A percentile compares a stretch with the other conserved stretches of the same genome.
These are phyloP conservation scores for Leishmania aethiopica DNA, from an alignment of 208 protist species.

Conservation along the genomic window DNA sequence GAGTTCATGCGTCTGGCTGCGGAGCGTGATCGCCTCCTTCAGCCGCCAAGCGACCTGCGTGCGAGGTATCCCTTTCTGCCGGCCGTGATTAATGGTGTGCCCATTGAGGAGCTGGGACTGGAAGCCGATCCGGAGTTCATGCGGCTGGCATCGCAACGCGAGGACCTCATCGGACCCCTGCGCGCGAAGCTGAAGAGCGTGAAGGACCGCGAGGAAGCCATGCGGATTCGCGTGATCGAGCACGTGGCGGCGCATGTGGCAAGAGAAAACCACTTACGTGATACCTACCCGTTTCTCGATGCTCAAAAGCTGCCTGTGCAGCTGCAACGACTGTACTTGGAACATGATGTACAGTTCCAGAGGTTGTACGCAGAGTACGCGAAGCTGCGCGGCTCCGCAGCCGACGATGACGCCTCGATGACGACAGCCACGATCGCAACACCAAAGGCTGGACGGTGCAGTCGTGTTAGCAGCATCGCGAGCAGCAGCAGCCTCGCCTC, in stretches of 20 bases:
- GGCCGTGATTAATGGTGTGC: slow-evolving; percentile 44
- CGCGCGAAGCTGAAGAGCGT: slow-evolving; percentile 43
- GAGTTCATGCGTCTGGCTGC: slow-evolving; percentile 42
- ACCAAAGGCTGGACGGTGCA: slow-evolving; percentile 10
- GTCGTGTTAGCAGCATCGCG: slow-evolving; percentile 16
- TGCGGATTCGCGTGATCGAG: slow-evolving; percentile 41
- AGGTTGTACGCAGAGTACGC: slow-evolving; percentile 32
- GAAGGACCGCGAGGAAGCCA: slow-evolving; percentile 52
- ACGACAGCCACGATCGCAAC: not conserved
- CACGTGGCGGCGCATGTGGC: slow-evolving; percentile 36
- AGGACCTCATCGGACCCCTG: slow-evolving; percentile 55
- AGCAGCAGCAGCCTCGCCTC: slow-evolving; percentile 10
- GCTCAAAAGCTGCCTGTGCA: slow-evolving; percentile 35
- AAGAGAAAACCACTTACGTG: slow-evolving; percentile 41
- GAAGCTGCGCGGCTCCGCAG: slow-evolving; percentile 26
- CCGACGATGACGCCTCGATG: slow-evolving; percentile 15
- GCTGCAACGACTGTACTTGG: slow-evolving; percentile 44
- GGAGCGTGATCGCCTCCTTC: slow-evolving; percentile 38
- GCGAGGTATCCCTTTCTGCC: slow-evolving; percentile 66
- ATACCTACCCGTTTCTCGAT: slow-evolving; percentile 42
- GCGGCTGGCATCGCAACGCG: slow-evolving; percentile 54
- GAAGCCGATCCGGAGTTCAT: slow-evolving; percentile 63
- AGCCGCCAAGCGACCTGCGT: slow-evolving; percentile 43
- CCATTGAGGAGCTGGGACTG: slow-evolving; percentile 49
- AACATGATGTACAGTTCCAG: slow-evolving; percentile 32